phyloP scores from a whole-genome alignment of 768 basidiomycete genomes.

The Tephrocybe sp. region DNA sequence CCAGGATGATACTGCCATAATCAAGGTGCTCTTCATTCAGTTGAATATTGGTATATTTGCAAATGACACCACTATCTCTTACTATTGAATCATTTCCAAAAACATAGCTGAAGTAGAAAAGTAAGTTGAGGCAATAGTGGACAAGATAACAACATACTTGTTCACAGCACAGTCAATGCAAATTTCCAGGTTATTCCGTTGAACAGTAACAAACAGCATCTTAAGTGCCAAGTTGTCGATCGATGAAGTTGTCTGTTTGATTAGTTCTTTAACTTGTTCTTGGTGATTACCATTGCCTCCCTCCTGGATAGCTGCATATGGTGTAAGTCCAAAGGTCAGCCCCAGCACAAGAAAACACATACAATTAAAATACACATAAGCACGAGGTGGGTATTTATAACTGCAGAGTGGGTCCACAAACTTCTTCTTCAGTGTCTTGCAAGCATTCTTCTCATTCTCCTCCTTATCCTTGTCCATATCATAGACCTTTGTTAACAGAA shows the following conservation, averaged over 20 bases:
- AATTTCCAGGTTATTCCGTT: too few species aligned
- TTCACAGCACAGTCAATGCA: background rate
- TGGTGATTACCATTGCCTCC: too few species aligned
- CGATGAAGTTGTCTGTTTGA: too few species aligned
- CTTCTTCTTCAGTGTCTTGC: slow-evolving; percentile 10
- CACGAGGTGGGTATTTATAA: background rate
- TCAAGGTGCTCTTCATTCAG: background rate
- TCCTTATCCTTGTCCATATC: slow-evolving; percentile 6
- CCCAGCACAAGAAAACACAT: too few species aligned
- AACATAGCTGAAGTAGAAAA: background rate
- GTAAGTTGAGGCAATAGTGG: background rate
- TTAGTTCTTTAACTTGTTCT: too few species aligned
- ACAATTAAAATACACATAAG: background rate
- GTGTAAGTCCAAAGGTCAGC: too few species aligned
- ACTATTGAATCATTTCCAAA: background rate
- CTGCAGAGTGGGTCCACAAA: slow-evolving; percentile 13
- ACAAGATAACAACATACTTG: background rate
- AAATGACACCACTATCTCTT: background rate
- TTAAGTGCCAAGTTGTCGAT: too few species aligned
- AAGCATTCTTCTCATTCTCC: slow-evolving; percentile 8
- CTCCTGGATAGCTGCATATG: too few species aligned
- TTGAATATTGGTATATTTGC: background rate
- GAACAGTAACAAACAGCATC: too few species aligned
- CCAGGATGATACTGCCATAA: background rate
- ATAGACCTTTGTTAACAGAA: too few species aligned